Evolutionary conservation across 768 basidiomycete genomes (phyloP), one percentile per base, ranked within the genome.

Genomic region (Suillus hirtellus): DNA sequence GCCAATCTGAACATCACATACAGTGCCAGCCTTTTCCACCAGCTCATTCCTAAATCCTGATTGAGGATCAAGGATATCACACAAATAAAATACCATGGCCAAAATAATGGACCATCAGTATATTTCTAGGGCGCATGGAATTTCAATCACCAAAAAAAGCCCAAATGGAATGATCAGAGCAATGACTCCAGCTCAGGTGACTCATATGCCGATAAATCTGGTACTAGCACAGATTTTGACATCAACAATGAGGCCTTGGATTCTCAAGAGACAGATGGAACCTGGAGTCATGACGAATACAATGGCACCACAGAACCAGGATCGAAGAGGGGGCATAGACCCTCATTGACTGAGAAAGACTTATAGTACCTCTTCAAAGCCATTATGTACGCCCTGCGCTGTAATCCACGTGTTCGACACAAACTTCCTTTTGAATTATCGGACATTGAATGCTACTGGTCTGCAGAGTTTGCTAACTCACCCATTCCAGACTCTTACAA

Each of bases 1-100:
- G 4, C 0, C 1, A 2, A 53, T 5, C 4, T 35, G 19, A 12
- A n/a, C 1, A 53, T n/a, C n/a, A n/a, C n/a, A n/a, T n/a, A n/a
- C 14, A 49, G 3, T 27, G 52, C 34, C 12, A 34, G 34, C 34
- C 19, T 53, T n/a, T 53, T 35, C 19, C 17, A 34, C 52, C 31
- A n/a, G 1, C 5, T 53, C 7, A 0, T 53, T 12, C 34, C 34
- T 3, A 34, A 53, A 53, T 53, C 19, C 1, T 35, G 1, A 12
- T n/a, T 53, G 52, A 35, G 5, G 17, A 5, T 1, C 0, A 35
- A 2, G 34, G 2, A 53, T 53, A 35, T 53, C 19, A 0, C 1
- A 12, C 0, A 6, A 1, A 53, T 53, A 19, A 34, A 5, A 2
- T 49, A 49, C 24, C 15, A 49, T 1, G 3, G 47, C 7, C 1